A percentile compares a stretch with the other conserved stretches of the same genome.
These are phyloP conservation scores for Huntiella savannae DNA, from an alignment of 2,329 filamentous ascomycete species.

Conservation along the genomic window DNA sequence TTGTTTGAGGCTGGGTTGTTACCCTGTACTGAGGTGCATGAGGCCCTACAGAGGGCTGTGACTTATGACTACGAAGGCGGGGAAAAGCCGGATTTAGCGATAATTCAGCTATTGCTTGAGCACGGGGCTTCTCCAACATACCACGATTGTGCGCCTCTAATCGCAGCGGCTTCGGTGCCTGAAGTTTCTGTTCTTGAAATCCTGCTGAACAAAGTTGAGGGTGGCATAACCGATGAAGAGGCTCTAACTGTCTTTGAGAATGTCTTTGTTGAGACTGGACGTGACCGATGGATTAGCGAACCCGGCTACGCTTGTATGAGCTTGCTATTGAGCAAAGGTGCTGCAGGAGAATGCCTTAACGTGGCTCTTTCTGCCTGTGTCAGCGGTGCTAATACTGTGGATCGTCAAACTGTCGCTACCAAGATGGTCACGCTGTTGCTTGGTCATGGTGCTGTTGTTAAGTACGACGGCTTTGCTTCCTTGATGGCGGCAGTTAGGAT, in stretches of 20 bases:
- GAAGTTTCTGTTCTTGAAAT: too few species aligned
- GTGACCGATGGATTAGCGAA: conserved; percentile 5
- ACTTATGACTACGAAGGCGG: conserved; percentile 19
- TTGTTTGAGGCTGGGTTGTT: conserved; percentile 32
- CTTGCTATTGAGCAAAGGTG: conserved; percentile 30
- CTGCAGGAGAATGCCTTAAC: conserved; percentile 13
- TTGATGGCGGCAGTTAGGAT: too few species aligned
- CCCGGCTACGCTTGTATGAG: conserved; percentile 19
- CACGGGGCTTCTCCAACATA: conserved; percentile 6
- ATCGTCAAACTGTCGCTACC: background rate
- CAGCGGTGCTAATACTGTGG: background rate
- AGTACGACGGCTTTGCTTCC: too few species aligned
- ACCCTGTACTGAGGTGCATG: conserved; percentile 29
- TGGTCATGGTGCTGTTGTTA: conserved; percentile 25
- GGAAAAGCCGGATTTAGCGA: conserved; percentile 1
- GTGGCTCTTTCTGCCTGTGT: conserved; percentile 1
- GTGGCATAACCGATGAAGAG: conserved; percentile 1
- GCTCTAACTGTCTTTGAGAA: background rate
- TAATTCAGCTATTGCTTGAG: conserved; percentile 6
- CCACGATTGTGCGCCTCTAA: conserved; percentile 1
- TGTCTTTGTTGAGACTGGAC: background rate
- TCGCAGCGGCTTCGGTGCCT: conserved; percentile 1
- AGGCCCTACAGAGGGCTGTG: conserved; percentile 30
- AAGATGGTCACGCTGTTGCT: conserved; percentile 17
- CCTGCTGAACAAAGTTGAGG: background rate